A percentile compares a stretch with the other conserved stretches of the same genome.
These are phyloP conservation scores for Colletotrichum horii DNA, from an alignment of 2,329 filamentous ascomycete species.

Conservation along the genomic window DNA sequence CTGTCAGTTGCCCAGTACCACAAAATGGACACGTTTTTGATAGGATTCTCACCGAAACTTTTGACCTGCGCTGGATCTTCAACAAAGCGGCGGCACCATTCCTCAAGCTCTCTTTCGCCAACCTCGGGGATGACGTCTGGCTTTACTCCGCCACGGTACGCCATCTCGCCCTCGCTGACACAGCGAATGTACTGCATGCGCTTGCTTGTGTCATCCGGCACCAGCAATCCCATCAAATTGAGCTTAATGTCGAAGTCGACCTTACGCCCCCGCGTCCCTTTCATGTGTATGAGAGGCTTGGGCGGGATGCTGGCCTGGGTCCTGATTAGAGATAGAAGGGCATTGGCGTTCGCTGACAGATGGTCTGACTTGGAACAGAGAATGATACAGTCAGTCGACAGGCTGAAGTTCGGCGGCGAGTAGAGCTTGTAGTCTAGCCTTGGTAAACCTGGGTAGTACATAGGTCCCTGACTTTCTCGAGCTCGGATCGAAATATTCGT, in stretches of 20 bases:
- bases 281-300: slow-evolving; percentile 57
- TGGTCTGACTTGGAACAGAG: slow-evolving; percentile 53
- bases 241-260: slow-evolving; percentile 59
- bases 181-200: slow-evolving; percentile 61
- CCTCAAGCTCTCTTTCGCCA: slow-evolving; percentile 48
- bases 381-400: slow-evolving; percentile 53
- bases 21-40: neutral
- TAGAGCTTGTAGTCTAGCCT: slow-evolving; percentile 58
- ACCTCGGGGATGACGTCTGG: slow-evolving; percentile 49
- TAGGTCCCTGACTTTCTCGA: slow-evolving; percentile 28
- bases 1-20: neutral
- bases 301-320: slow-evolving; percentile 57
- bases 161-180: slow-evolving; percentile 53
- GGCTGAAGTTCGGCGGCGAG: slow-evolving; percentile 54
- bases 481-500: neutral
- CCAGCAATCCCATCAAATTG: slow-evolving; percentile 59
- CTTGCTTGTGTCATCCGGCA: slow-evolving; percentile 48
- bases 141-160: slow-evolving; percentile 51
- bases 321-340: slow-evolving; percentile 52
- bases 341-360: slow-evolving; percentile 49
- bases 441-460: slow-evolving; percentile 52
- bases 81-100: slow-evolving; percentile 54
- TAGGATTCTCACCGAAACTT: slow-evolving; percentile 39
- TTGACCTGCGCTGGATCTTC: slow-evolving; percentile 50
- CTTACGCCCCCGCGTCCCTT: slow-evolving; percentile 46